These are phyloP conservation scores for Fusarium praegraminearum DNA, from an alignment of 2,329 filamentous ascomycete genomes.

Conservation along the genomic window DNA sequence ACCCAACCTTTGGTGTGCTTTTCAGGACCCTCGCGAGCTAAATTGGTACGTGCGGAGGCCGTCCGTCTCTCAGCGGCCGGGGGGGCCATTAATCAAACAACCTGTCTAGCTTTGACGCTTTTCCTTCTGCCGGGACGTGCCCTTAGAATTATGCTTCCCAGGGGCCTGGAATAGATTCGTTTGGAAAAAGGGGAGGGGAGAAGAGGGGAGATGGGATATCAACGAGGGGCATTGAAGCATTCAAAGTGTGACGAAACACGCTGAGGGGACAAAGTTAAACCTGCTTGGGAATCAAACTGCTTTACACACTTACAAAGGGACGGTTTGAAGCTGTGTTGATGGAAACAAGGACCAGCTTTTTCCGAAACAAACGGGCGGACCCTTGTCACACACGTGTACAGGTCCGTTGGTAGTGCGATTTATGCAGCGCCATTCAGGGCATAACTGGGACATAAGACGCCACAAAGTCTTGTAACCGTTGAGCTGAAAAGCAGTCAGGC, in stretches of 20 bases:
- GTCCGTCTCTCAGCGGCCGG: constrained; percentile 45
- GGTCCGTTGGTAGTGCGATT: constrained; percentile 25
- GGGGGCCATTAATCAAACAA: constrained; percentile 43
- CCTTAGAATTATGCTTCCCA: constrained; percentile 35
- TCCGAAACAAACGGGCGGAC: constrained; percentile 38
- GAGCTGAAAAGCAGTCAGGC: constrained; percentile 2
- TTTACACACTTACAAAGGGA: constrained; percentile 2
- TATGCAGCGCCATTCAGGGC: constrained; percentile 36
- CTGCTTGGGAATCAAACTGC: constrained; percentile 9
- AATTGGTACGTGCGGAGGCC: constrained; percentile 43
- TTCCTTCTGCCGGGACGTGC: constrained; percentile 42
- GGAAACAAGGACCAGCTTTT: constrained; percentile 32
- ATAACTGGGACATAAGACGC: constrained; percentile 38
- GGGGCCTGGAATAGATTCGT: constrained; percentile 21
- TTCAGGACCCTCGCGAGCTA: constrained; percentile 28
- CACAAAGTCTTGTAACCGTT: constrained; percentile 14
- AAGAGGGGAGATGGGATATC: constrained; percentile 6
- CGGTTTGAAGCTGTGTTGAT: constrained; percentile 22
- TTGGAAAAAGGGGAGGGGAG: constrained; percentile 35
- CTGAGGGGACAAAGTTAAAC: constrained; percentile 10
- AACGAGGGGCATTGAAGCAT: constrained; percentile 25
- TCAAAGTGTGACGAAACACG: constrained; percentile 38
- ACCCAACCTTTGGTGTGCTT: constrained; percentile 27
- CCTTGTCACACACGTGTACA: constrained; percentile 45
- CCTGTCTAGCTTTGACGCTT: constrained; percentile 39